These are phyloP conservation scores for Gossypium aridum DNA, from an alignment of 441 rosid genomes.

Conservation along the genomic window DNA sequence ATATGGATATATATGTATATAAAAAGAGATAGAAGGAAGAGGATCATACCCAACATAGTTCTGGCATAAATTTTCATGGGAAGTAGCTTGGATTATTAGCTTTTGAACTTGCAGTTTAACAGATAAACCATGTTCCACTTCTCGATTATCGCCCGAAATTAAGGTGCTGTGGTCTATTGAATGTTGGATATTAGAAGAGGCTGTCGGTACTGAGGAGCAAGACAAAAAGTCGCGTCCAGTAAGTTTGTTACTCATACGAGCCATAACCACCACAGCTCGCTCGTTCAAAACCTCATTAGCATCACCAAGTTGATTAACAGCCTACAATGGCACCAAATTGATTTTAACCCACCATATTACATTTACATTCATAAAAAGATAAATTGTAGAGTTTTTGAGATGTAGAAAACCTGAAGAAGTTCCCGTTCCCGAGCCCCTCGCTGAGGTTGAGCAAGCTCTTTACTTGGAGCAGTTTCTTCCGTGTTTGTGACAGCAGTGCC, in stretches of 20 bases:
- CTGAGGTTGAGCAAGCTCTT: slow-evolving; percentile 66
- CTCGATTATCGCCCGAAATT: slow-evolving; percentile 73
- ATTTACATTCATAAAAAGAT: background rate
- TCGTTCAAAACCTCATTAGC: slow-evolving; percentile 96
- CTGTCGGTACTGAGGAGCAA: slow-evolving; percentile 37
- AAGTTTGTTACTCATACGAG: slow-evolving; percentile 86
- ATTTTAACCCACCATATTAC: background rate
- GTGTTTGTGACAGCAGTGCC: slow-evolving; percentile 56
- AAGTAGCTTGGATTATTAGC: slow-evolving; percentile 78
- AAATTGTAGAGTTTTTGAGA: background rate
- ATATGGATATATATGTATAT: background rate
- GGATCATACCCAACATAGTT: slow-evolving; percentile 80
- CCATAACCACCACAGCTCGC: slow-evolving; percentile 96
- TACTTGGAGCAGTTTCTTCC: slow-evolving; percentile 56
- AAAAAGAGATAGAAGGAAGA: background rate
- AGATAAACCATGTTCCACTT: slow-evolving; percentile 88
- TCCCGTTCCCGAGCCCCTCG: slow-evolving; percentile 95
- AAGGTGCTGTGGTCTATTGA: slow-evolving; percentile 61
- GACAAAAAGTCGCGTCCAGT: slow-evolving; percentile 93
- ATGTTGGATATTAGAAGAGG: slow-evolving; percentile 28
- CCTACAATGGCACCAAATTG: slow-evolving; percentile 33
- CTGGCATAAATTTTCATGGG: slow-evolving; percentile 94
- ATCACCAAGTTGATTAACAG: slow-evolving; percentile 96
- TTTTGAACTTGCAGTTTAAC: slow-evolving; percentile 96
- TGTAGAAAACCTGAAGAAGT: slow-evolving; percentile 76